Percentiles rank a stretch among this genome's conserved stretches.
Conservation (phyloP, 345 rosid species). For the Brassica nigra region DNA sequence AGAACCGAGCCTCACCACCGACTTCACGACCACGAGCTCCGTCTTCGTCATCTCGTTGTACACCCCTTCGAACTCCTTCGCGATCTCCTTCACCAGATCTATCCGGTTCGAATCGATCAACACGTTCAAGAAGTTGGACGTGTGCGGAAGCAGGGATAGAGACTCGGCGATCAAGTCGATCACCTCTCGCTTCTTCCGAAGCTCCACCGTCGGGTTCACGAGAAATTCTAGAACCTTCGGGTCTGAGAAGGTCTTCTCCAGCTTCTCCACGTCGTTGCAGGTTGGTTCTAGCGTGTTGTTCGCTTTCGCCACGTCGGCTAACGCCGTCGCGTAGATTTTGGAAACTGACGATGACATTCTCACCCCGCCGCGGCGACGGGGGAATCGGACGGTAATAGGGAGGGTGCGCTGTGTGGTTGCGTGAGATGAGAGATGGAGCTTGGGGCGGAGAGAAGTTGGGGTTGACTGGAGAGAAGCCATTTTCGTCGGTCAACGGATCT, state of each 20-base stretch:
- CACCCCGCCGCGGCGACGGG: background rate
- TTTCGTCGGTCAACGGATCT: constrained; percentile 6
- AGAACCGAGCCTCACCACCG: constrained; percentile 9
- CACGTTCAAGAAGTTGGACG: constrained; percentile 4
- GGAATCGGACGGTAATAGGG: background rate
- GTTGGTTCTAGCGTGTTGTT: background rate
- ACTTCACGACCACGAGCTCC: constrained; percentile 3
- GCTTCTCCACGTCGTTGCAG: background rate
- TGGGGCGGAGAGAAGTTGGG: background rate
- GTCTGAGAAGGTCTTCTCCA: background rate
- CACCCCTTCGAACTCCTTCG: background rate
- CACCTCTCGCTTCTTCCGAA: constrained; percentile 7
- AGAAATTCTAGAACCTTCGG: background rate
- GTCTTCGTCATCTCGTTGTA: constrained; percentile 11
- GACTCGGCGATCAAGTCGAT: constrained; percentile 1
- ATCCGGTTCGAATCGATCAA: constrained; percentile 4
- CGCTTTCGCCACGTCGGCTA: constrained; percentile 2
- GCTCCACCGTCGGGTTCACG: constrained; percentile 16
- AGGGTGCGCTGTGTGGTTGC: background rate
- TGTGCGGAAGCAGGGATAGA: background rate
- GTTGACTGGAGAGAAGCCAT: constrained; percentile 4
- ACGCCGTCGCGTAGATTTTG: constrained; percentile 7
- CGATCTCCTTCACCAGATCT: background rate
- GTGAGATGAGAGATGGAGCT: background rate
- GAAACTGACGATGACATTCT: background rate